Evolutionary conservation across 2,329 filamentous ascomycete species (phyloP).

Genomic region (Ramichloridium luteum): DNA sequence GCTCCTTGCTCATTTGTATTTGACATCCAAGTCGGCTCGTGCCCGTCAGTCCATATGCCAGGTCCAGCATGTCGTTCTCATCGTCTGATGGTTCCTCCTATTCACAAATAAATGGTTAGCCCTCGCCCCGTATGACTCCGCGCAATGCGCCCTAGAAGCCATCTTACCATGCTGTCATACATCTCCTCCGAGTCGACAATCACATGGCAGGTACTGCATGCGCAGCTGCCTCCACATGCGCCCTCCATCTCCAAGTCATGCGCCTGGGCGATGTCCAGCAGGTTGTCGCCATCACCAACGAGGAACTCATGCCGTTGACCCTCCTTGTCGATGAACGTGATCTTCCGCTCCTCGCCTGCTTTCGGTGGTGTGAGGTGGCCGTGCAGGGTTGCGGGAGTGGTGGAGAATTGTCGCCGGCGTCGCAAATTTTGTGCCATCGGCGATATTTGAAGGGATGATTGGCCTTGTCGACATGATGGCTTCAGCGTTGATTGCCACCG

Average conservation of each 20-base stretch:
- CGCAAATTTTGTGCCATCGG: too few relatives aligned
- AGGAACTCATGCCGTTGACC: conserved; percentile 61
- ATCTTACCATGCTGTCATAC: conserved; percentile 27
- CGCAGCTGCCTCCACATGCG: conserved; percentile 87
- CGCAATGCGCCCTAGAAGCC: background rate
- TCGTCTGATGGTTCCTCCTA: conserved; percentile 35
- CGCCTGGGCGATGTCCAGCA: conserved; percentile 88
- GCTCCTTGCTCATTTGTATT: conserved; percentile 78
- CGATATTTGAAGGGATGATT: too few relatives aligned
- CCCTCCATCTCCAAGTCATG: conserved; percentile 97
- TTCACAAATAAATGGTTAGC: background rate
- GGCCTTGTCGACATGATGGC: too few relatives aligned
- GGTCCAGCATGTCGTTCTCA: conserved; percentile 75
- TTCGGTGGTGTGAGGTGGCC: conserved; percentile 75
- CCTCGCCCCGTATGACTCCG: conserved; percentile 2
- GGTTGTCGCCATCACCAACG: conserved; percentile 77
- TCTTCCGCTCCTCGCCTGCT: conserved; percentile 77
- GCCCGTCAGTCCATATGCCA: conserved; percentile 82
- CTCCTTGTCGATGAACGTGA: conserved; percentile 93
- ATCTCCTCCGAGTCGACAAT: conserved; percentile 62
- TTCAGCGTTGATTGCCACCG: too few relatives aligned
- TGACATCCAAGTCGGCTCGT: conserved; percentile 78
- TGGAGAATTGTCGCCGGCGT: conserved; percentile 47
- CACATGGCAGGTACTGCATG: conserved; percentile 86
- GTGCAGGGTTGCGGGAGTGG: conserved; percentile 49